phyloP scores from a whole-genome alignment of 345 rosid genomes.

The Carallia brachiata region DNA sequence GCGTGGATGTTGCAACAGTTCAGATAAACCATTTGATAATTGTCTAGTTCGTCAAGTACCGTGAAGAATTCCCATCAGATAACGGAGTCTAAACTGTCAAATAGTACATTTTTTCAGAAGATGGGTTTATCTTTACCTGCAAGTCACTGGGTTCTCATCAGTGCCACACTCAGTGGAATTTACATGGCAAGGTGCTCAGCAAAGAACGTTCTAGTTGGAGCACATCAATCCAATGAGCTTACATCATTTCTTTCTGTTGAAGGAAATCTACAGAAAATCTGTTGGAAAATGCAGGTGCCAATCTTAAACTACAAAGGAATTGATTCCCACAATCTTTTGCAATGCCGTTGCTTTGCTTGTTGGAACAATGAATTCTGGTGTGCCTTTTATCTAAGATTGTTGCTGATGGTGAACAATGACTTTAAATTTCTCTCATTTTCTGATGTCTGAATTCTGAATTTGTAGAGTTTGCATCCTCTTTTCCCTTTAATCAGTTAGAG shows the following conservation, averaged over 20 bases:
- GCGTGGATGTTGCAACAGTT: slow-evolving; percentile 34
- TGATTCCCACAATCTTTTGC: slow-evolving; percentile 1
- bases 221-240: slow-evolving; percentile 54
- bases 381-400: neutral
- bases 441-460: slow-evolving; percentile 8
- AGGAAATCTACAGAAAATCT: slow-evolving; percentile 46
- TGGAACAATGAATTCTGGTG: neutral
- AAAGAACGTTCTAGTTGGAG: slow-evolving; percentile 47
- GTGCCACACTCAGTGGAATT: slow-evolving; percentile 45
- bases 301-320: slow-evolving; percentile 9
- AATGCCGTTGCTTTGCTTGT: slow-evolving; percentile 14
- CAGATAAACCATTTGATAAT: slow-evolving; percentile 30
- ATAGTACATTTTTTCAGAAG: slow-evolving; percentile 31
- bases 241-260: slow-evolving; percentile 56
- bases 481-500: slow-evolving; percentile 21
- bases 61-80: slow-evolving; percentile 30
- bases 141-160: slow-evolving; percentile 45
- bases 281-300: slow-evolving; percentile 63
- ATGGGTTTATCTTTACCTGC: slow-evolving; percentile 39
- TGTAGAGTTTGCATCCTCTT: neutral
- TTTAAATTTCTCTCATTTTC: neutral
- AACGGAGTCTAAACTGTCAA: slow-evolving; percentile 37
- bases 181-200: slow-evolving; percentile 47
- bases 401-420: neutral
- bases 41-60: slow-evolving; percentile 19